Evolutionary conservation across 2,329 filamentous ascomycete species (phyloP).

Genomic region (Aspergillus sp.): DNA sequence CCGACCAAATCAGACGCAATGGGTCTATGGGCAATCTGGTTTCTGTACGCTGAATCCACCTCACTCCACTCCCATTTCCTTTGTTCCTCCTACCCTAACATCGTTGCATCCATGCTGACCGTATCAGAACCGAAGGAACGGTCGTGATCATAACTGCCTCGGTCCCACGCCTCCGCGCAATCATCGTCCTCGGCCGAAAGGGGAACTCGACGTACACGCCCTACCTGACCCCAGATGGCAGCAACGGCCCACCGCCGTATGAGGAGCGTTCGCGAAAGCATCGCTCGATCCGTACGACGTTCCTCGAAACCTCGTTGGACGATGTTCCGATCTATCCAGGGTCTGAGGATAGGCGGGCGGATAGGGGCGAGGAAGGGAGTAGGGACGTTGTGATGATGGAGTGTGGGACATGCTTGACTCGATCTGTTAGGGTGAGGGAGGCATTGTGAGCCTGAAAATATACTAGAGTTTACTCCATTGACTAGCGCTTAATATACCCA

Average conservation of each 20-base stretch:
- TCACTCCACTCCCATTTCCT: neutral
- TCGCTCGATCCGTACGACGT: neutral
- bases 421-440: neutral
- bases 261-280: neutral
- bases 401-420: neutral
- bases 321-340: neutral
- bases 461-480: too few species aligned
- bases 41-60: neutral
- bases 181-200: constrained; percentile 3
- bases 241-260: neutral
- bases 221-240: neutral
- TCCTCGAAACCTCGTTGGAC: neutral
- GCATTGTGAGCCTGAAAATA: neutral
- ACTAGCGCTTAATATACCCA: neutral
- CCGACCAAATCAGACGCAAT: neutral
- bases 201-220: neutral
- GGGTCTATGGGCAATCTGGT: constrained; percentile 9
- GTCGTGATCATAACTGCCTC: constrained; percentile 12
- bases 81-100: neutral
- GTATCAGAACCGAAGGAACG: constrained; percentile 6
- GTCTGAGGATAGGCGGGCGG: neutral
- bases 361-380: neutral
- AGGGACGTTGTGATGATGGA: neutral
- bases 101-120: too few species aligned
- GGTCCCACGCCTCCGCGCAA: constrained; percentile 10